Evolutionary conservation across 2,329 filamentous ascomycete genomes (phyloP), one percentile per base, ranked within the genome.

Genomic region (Helotiales sp.): DNA sequence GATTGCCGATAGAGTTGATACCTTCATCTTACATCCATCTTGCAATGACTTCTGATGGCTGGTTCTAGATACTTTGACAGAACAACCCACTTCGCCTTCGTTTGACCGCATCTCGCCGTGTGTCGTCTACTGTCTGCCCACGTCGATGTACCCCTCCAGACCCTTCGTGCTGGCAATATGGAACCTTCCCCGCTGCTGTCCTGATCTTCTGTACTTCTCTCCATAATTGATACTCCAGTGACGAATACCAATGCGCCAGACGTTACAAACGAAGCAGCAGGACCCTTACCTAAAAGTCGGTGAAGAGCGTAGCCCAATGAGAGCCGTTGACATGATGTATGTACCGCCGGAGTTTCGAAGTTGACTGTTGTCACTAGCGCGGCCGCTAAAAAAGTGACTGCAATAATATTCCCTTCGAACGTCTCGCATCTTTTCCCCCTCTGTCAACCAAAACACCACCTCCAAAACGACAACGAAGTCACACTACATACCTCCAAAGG

Each of bases 401-500:
- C 22, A 30, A 2, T 44, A 48, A 54, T 48, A 40, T 42, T 33
- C 42, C 30, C 44, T n/a, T 25, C 31, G 22, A 33, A 24, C 47
- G 63, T 61, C 60, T 66, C 57, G 65, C 62, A 54, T 63, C 63
- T 58, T 59, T 55, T 60, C 55, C 52, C 58, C 63, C 55, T 54
- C 57, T 58, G 55, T 54, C 63, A 65, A 62, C 63, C 13, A 38
- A 61, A 63, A 58, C 62, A 59, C 67, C 69, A 63, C 54, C 60
- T 47, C 60, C 55, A 67, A 66, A 71, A 70, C 85, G 83, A 86
- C 84, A 85, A 86, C 83, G 81, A 86, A 86, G 83, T 86, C 84
- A 81, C 78, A 74, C 75, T 79, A 77, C 60, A 66, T 61, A 57
- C 69, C 64, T 69, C 70, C 73, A 67, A 72, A 66, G 49, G 40